Base-by-base conservation (phyloP, 2,329 filamentous ascomycete species). In the Neonectria hederae region DNA sequence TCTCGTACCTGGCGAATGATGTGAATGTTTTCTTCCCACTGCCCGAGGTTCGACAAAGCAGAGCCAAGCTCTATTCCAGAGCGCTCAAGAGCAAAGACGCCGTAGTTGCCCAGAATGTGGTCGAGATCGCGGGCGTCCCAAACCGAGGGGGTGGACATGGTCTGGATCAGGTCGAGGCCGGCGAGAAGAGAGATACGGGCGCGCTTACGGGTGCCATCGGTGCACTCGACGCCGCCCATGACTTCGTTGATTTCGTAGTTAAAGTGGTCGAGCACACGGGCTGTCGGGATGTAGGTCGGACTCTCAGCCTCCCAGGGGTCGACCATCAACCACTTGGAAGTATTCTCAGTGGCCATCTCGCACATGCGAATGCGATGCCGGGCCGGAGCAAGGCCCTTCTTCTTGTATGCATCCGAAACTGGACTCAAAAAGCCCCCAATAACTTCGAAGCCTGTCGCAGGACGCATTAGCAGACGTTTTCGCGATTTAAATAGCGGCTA, bases 11-110 rank as follows among this genome's bases (percentile, higher is more conserved):
- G 77, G 61, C 92, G 91, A 67, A 97, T 95, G 58, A 97, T 91
- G 75, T 93, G 90, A 65, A 97, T 89, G 71, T 97, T 96, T 72
- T 94, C 88, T 74, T 93, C 90, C 87, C 91, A 97, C 65, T 89
- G 87, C 76, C 93, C 90, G 51, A 97, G 83, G 48, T 88, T 90
- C n/a, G 91, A 89, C 49, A 97, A 84, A 2, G 94, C 94, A 75
- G 97, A 92, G 67, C 97, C 92, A 54, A 97, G 91, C 74, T 97
- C 93, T 22, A 93, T 97, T 46, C 94, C 94, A 43, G 89, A 90
- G 65, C 95, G 89, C 83, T 97, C 92, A n/a, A 97, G 86, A 64
- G 95, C 92, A 76, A 97, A 94, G 30, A 91, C 89, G 46, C 93
- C 93, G 75, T 92, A 97, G 75, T 90, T 87, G 52, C 92, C 89